Percentiles rank a stretch among this genome's conserved stretches.
Conservation (phyloP, 305 asterid genomes). For the Stenogyne calaminthoides region DNA sequence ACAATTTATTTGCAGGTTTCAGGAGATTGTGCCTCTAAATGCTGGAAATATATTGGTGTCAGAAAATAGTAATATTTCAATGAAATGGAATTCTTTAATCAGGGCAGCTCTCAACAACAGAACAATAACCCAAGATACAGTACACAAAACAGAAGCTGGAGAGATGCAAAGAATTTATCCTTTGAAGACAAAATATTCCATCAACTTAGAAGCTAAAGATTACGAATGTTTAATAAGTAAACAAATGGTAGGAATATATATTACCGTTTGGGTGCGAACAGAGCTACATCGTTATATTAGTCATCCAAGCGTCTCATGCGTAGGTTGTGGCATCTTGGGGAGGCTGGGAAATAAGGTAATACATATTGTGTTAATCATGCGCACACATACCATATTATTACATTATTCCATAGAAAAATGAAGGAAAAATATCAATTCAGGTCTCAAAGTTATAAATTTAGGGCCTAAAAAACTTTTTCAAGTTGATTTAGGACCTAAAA, state of each 20-base stretch:
- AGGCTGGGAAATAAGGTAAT: conserved; percentile 70
- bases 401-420: neutral
- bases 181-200: conserved; percentile 32
- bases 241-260: conserved; percentile 68
- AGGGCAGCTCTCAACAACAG: conserved; percentile 54
- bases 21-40: conserved; percentile 70
- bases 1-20: conserved; percentile 52
- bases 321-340: conserved; percentile 69
- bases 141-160: conserved; percentile 44
- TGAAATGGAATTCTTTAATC: conserved; percentile 61
- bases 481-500: no score
- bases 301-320: conserved; percentile 48
- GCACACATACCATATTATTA: neutral
- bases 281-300: conserved; percentile 44
- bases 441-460: no score
- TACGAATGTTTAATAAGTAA: conserved; percentile 56
- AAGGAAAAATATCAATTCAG: no score
- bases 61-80: conserved; percentile 41
- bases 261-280: conserved; percentile 57
- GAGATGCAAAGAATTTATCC: conserved; percentile 52
- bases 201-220: conserved; percentile 33
- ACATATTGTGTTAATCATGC: conserved; percentile 3
- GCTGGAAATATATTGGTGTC: conserved; percentile 54
- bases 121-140: conserved; percentile 24
- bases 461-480: no score